These are phyloP conservation scores for Orbilia ellipsospora DNA, from an alignment of 2,329 filamentous ascomycete species.

Conservation along the genomic window DNA sequence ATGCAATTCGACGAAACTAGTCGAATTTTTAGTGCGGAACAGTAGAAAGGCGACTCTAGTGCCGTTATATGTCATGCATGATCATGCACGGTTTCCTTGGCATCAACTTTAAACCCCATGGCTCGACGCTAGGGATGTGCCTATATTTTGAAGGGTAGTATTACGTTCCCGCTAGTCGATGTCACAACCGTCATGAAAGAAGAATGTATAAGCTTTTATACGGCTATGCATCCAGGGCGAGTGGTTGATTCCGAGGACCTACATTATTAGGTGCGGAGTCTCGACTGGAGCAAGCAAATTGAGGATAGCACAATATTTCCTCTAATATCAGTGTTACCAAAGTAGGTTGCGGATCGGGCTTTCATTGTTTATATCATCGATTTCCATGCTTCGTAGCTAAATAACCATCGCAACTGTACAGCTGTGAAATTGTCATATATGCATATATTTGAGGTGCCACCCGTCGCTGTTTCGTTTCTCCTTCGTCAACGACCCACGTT, in stretches of 20 bases:
- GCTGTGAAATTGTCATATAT: too few relatives aligned
- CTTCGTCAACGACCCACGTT: neutral
- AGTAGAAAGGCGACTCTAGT: too few relatives aligned
- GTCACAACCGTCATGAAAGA: neutral
- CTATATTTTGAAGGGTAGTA: neutral
- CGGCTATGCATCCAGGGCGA: slow-evolving; percentile 21
- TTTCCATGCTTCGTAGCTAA: too few relatives aligned
- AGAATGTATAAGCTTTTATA: slow-evolving; percentile 34
- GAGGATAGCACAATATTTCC: slow-evolving; percentile 14
- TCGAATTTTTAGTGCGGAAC: too few relatives aligned
- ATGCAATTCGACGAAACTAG: too few relatives aligned
- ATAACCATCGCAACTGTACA: too few relatives aligned
- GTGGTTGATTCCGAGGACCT: slow-evolving; percentile 33
- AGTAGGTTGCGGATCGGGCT: neutral
- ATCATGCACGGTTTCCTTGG: too few relatives aligned
- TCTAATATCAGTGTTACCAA: neutral
- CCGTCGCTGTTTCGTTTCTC: slow-evolving; percentile 21
- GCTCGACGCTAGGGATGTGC: neutral
- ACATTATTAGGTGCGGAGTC: neutral
- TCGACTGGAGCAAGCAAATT: slow-evolving; percentile 17
- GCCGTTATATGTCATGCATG: too few relatives aligned
- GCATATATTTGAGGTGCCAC: neutral
- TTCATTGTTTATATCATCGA: neutral
- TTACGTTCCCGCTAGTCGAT: slow-evolving; percentile 1
- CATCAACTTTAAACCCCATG: neutral